phyloP scores from a whole-genome alignment of 1,284 basidiomycete species.

The Moesziomyces parantarcticus region DNA sequence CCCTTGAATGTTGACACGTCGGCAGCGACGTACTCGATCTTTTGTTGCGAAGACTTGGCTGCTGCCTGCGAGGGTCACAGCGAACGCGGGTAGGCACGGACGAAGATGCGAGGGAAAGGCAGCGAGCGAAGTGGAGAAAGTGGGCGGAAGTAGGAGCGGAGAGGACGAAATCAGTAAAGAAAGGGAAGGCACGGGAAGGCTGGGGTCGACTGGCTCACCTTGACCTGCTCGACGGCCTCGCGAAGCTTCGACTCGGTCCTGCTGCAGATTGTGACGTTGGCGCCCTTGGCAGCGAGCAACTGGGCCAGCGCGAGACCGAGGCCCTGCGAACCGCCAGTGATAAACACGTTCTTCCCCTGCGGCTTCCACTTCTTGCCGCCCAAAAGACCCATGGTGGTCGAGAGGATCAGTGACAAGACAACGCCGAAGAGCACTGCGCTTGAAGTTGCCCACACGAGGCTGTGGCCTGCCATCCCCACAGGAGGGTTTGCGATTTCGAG shows the following conservation, averaged over 20 bases:
- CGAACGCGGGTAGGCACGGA: slow-evolving; percentile 2
- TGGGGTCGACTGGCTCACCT: slow-evolving; percentile 70
- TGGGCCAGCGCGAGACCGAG: slow-evolving; percentile 80
- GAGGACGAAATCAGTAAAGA: neutral
- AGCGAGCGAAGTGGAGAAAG: neutral
- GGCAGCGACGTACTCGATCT: slow-evolving; percentile 46
- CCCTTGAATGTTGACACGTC: slow-evolving; percentile 63
- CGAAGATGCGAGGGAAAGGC: neutral
- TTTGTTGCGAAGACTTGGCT: slow-evolving; percentile 27
- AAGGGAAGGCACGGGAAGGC: neutral
- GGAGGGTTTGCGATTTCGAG: neutral
- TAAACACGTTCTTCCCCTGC: slow-evolving; percentile 67
- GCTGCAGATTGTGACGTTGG: slow-evolving; percentile 84
- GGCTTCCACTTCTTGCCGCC: slow-evolving; percentile 31
- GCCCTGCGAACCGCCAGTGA: slow-evolving; percentile 84
- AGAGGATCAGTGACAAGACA: slow-evolving; percentile 19
- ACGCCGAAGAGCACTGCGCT: slow-evolving; percentile 10
- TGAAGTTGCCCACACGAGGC: slow-evolving; percentile 7
- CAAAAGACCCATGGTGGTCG: slow-evolving; percentile 35
- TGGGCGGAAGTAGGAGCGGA: too few species aligned
- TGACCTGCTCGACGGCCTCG: slow-evolving; percentile 74
- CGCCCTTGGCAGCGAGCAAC: slow-evolving; percentile 77
- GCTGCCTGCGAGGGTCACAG: slow-evolving; percentile 8
- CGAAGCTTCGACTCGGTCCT: slow-evolving; percentile 75
- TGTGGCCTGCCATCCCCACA: slow-evolving; percentile 4